Evolutionary conservation across 768 basidiomycete genomes (phyloP).

Genomic region (Leucosporidium creatinivorum): DNA sequence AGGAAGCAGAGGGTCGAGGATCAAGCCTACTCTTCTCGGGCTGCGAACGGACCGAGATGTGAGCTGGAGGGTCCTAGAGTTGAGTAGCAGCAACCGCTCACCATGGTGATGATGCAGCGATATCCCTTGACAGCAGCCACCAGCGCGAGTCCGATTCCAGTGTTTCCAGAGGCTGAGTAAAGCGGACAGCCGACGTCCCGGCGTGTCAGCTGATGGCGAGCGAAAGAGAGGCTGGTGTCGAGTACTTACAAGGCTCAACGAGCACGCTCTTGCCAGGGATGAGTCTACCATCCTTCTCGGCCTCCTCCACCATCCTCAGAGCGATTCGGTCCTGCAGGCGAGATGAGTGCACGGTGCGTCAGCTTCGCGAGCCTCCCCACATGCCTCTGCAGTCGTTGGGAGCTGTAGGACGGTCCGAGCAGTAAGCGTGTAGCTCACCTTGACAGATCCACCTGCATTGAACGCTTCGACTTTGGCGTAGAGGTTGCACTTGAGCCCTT

Average conservation of each 20-base stretch:
- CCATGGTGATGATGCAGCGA: slow-evolving; percentile 44
- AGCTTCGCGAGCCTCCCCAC: slow-evolving; percentile 1
- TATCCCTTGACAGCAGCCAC: slow-evolving; percentile 80
- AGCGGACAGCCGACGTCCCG: slow-evolving; percentile 8
- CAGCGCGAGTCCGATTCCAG: slow-evolving; percentile 70
- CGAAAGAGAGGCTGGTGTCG: too few species aligned
- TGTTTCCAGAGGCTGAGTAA: slow-evolving; percentile 32
- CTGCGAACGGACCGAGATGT: not conserved
- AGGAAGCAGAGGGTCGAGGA: not conserved
- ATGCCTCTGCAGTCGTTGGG: not conserved
- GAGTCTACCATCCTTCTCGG: slow-evolving; percentile 77
- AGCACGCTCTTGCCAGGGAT: slow-evolving; percentile 81
- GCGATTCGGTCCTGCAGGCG: slow-evolving; percentile 31
- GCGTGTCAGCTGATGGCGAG: not conserved
- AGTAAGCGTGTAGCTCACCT: slow-evolving; percentile 47
- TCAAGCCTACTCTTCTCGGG: not conserved
- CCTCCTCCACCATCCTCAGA: slow-evolving; percentile 82
- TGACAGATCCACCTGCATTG: slow-evolving; percentile 86
- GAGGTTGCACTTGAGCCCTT: slow-evolving; percentile 81
- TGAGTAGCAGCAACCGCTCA: not conserved
- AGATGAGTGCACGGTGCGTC: not conserved
- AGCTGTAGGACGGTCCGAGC: not conserved
- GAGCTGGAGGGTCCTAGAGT: not conserved
- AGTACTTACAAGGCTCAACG: slow-evolving; percentile 66
- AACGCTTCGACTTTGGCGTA: slow-evolving; percentile 83